Conservation (phyloP, 164 flowering plant species). For the Magnolia sinica region DNA sequence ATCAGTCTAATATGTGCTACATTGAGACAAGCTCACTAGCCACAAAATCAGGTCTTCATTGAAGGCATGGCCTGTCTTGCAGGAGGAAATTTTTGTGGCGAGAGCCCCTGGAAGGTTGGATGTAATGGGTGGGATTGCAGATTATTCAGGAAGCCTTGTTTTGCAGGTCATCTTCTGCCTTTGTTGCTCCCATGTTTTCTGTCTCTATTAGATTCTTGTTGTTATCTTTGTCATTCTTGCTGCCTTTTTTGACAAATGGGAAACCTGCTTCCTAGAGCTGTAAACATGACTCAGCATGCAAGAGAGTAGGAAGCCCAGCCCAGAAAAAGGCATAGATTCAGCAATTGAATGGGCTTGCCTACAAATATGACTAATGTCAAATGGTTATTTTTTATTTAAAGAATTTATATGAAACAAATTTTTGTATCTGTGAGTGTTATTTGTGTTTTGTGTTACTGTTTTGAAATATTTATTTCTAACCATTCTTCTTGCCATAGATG, state of each 20-base stretch:
- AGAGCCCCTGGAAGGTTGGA: constrained; percentile 99
- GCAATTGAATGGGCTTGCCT: no score
- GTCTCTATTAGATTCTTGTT: background rate
- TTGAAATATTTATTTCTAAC: background rate
- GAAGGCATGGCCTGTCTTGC: constrained; percentile 4
- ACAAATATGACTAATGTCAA: no score
- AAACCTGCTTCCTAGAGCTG: no score
- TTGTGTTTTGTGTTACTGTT: background rate
- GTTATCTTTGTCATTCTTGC: no score
- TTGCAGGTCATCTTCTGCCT: constrained; percentile 61
- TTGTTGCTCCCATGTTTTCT: background rate
- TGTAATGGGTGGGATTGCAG: constrained; percentile 99
- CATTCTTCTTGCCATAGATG: constrained; percentile 45
- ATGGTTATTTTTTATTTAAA: no score
- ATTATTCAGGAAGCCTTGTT: constrained; percentile 97
- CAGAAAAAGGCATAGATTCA: no score
- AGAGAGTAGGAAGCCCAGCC: no score
- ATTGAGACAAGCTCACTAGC: no score
- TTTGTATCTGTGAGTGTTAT: background rate
- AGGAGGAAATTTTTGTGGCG: constrained; percentile 89
- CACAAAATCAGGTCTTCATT: background rate
- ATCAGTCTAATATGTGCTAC: no score
- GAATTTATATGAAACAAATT: no score
- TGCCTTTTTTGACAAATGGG: no score
- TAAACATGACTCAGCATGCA: no score